Conservation (phyloP, 805 yeast genomes). For the Babjeviella inositovora region DNA sequence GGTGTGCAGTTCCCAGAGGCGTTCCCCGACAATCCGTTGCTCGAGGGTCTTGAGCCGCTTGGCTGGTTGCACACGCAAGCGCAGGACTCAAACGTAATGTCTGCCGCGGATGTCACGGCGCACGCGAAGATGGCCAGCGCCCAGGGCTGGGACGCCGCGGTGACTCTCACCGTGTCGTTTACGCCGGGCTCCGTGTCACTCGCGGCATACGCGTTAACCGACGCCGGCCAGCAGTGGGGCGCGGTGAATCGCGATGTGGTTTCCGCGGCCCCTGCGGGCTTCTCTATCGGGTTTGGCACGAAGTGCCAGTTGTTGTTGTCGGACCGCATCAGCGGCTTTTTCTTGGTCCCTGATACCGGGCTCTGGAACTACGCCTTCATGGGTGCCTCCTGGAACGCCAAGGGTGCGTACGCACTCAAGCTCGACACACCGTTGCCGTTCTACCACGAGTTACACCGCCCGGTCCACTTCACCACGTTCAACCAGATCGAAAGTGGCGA, state of each 20-base stretch:
- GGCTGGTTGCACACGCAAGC: conserved; percentile 95
- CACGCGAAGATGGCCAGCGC: conserved; percentile 22
- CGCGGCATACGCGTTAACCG: conserved; percentile 42
- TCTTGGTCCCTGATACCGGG: conserved; percentile 70
- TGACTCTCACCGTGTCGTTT: conserved; percentile 52
- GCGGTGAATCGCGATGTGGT: conserved; percentile 34
- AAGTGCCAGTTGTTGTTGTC: conserved; percentile 60
- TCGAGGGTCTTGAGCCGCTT: conserved; percentile 53
- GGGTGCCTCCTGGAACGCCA: conserved; percentile 68
- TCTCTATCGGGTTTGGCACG: conserved; percentile 37
- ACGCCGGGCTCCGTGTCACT: conserved; percentile 78
- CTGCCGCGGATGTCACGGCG: conserved; percentile 56
- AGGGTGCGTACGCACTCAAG: conserved; percentile 44
- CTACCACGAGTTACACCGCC: conserved; percentile 79
- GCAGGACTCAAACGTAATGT: conserved; percentile 42
- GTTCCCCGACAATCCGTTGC: conserved; percentile 20
- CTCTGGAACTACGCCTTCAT: conserved; percentile 87
- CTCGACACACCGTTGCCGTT: conserved; percentile 69
- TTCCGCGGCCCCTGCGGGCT: conserved; percentile 51
- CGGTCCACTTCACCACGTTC: conserved; percentile 71
- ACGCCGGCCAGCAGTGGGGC: conserved; percentile 75
- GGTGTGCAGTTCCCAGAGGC: conserved; percentile 42
- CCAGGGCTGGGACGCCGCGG: conserved; percentile 22
- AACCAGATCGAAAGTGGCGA: conserved; percentile 40
- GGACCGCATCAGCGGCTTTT: conserved; percentile 64